Base-by-base conservation (phyloP, 257 asterid species). In the Solanum ossicruentum region DNA sequence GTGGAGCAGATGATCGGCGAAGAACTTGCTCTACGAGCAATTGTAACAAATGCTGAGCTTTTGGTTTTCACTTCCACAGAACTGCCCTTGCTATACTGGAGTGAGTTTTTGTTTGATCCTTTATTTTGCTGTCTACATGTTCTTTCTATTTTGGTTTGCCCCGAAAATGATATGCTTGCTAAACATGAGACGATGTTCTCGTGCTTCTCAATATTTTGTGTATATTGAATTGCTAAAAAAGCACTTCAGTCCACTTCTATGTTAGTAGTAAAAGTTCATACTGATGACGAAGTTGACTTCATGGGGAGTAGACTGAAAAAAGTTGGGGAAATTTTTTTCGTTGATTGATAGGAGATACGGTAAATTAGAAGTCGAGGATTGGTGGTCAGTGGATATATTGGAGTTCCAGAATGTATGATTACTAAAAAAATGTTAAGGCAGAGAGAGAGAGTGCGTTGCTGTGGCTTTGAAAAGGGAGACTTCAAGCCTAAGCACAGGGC, bases 41-140 rank as follows among this genome's bases (percentile, higher is more conserved):
- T 28, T 2, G 20, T 91, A 82, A 85, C 88, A 81, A 92, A 92
- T 87, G 95, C 95, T 6, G 99, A 96, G 91, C 98, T 96, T 81
- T 88, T 96, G 90, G 88, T 94, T 73, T 95, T 95, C 80, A 82
- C 97, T 87, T 96, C 98, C 9, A 84, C 69, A 3, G 96, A 92
- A 84, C 84, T 96, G 85, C 97, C 98, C 28, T 65, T 89, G 26
- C 72, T 26, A 55, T 89, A 89, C 84, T 94, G 98, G 98, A 92
- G 99, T 95, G 85, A 91, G 98, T 89, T 81, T 7, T 16, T 10
- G 17, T n/a, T 13, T 67, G 23, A 11, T 39, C 21, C 20, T 81
- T 65, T n/a, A 73, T 20, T 54, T 73, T 7, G 18, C 55, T 71
- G 23, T 83, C n/a, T 77, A 77, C 65, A 77, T 23, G 43, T 77